Evolutionary conservation across 106 monocot genomes (phyloP).

Genomic region (Acorus gramineus): DNA sequence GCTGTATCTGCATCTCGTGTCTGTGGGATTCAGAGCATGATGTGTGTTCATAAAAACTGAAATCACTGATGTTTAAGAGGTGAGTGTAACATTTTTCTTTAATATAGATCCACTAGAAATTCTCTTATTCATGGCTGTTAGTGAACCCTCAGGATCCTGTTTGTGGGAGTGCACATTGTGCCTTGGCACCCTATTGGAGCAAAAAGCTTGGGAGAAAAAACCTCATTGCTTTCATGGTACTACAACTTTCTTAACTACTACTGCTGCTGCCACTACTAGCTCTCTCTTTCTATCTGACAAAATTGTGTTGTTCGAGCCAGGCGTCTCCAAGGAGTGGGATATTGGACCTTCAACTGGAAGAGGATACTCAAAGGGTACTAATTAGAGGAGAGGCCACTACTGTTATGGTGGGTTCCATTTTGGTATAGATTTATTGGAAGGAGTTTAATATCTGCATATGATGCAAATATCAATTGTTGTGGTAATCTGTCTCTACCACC

Average conservation of each 20-base stretch:
- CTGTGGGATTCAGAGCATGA: no score
- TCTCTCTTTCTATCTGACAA: not conserved
- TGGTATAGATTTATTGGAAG: slow-evolving; percentile 17
- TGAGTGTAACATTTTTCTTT: not conserved
- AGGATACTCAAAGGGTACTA: not conserved
- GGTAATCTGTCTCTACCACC: no score
- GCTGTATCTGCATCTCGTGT: no score
- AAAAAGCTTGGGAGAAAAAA: not conserved
- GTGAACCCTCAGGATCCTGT: slow-evolving; percentile 1
- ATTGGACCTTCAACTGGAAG: not conserved
- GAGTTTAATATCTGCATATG: no score
- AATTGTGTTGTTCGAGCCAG: not conserved
- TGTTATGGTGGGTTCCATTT: slow-evolving; percentile 27
- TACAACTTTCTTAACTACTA: not conserved
- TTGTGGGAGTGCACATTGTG: slow-evolving; percentile 6
- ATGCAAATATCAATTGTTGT: no score
- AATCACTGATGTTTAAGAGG: not conserved
- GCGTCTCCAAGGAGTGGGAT: slow-evolving; percentile 4
- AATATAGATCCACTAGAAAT: not conserved
- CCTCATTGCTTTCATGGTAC: slow-evolving; percentile 2
- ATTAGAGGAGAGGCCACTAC: not conserved
- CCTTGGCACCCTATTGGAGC: slow-evolving; percentile 4
- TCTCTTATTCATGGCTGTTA: not conserved
- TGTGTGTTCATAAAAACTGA: no score
- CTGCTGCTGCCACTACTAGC: not conserved